Conservation (phyloP, 2,329 filamentous ascomycete species). For the Chalaropsis thielavioides region DNA sequence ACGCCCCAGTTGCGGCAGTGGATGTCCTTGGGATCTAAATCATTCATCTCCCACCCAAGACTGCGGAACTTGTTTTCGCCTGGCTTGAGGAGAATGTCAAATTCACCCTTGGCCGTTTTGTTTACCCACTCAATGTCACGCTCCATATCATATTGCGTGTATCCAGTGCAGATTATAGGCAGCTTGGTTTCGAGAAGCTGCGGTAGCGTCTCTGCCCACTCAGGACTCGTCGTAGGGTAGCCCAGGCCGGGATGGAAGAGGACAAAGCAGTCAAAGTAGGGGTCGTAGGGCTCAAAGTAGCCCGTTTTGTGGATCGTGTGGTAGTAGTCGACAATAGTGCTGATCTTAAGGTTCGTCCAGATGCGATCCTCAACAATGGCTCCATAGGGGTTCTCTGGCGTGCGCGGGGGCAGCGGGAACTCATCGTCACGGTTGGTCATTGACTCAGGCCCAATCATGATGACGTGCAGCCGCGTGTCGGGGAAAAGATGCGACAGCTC, state of each 20-base stretch:
- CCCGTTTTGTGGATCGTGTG: slow-evolving; percentile 87
- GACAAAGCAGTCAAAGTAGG: slow-evolving; percentile 96
- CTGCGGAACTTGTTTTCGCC: slow-evolving; percentile 92
- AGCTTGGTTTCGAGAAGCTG: slow-evolving; percentile 88
- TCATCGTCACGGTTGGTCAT: slow-evolving; percentile 91
- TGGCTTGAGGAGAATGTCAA: slow-evolving; percentile 80
- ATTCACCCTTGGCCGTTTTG: slow-evolving; percentile 74
- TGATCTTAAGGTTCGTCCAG: slow-evolving; percentile 83
- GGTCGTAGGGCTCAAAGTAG: slow-evolving; percentile 86
- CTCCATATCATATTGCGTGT: slow-evolving; percentile 90
- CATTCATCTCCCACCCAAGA: slow-evolving; percentile 91
- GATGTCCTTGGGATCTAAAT: slow-evolving; percentile 83
- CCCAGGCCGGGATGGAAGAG: slow-evolving; percentile 94
- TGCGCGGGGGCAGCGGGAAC: slow-evolving; percentile 78
- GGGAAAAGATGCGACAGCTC: slow-evolving; percentile 93
- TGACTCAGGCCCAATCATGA: slow-evolving; percentile 91
- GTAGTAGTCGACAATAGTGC: slow-evolving; percentile 95
- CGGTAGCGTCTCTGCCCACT: slow-evolving; percentile 86
- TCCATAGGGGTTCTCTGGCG: slow-evolving; percentile 76
- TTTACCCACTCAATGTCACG: slow-evolving; percentile 82
- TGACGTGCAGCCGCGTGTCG: slow-evolving; percentile 72
- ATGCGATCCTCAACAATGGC: slow-evolving; percentile 88
- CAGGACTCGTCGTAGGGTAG: slow-evolving; percentile 81
- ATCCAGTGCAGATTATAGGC: slow-evolving; percentile 86
- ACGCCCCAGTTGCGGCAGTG: slow-evolving; percentile 95